These are phyloP conservation scores for Polytrichum formosum DNA, from an alignment of 225 moss, liverwort and hornwort species.

Conservation along the genomic window DNA sequence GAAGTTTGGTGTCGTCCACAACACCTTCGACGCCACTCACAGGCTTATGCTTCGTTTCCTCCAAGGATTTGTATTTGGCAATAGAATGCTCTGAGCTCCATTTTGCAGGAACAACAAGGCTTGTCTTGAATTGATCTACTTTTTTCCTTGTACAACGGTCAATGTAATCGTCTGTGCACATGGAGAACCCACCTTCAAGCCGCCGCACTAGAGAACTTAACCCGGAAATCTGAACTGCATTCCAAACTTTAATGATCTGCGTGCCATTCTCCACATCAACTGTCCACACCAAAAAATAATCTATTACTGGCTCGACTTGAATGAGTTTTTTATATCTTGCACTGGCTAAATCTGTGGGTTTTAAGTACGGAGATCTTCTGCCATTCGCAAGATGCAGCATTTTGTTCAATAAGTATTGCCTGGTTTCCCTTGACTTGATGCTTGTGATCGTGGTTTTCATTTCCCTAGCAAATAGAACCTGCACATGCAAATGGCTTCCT, in stretches of 20 bases:
- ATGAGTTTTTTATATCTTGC: slow-evolving; percentile 29
- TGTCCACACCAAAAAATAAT: slow-evolving; percentile 47
- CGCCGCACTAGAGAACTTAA: slow-evolving; percentile 31
- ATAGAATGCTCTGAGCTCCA: slow-evolving; percentile 33
- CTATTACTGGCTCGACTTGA: slow-evolving; percentile 37
- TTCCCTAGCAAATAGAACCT: slow-evolving; percentile 45
- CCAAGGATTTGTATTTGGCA: slow-evolving; percentile 24
- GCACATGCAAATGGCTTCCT: background rate
- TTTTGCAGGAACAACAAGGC: slow-evolving; percentile 28
- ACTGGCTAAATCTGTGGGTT: slow-evolving; percentile 10
- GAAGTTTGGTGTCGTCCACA: background rate
- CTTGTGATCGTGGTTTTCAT: slow-evolving; percentile 32
- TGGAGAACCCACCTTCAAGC: slow-evolving; percentile 44
- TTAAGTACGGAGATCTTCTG: slow-evolving; percentile 27
- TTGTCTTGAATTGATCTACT: slow-evolving; percentile 11
- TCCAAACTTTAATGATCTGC: slow-evolving; percentile 57
- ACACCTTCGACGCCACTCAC: too few relatives aligned
- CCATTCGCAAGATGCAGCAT: slow-evolving; percentile 50
- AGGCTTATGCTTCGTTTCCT: background rate
- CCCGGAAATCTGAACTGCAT: slow-evolving; percentile 23
- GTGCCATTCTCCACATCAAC: slow-evolving; percentile 35
- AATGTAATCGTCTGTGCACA: slow-evolving; percentile 33
- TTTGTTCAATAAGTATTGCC: slow-evolving; percentile 30
- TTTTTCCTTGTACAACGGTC: slow-evolving; percentile 29
- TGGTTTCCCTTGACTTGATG: slow-evolving; percentile 19